These are phyloP conservation scores for Nothophaeocryptopus gaeumannii DNA, from an alignment of 2,329 filamentous ascomycete species.

Conservation along the genomic window DNA sequence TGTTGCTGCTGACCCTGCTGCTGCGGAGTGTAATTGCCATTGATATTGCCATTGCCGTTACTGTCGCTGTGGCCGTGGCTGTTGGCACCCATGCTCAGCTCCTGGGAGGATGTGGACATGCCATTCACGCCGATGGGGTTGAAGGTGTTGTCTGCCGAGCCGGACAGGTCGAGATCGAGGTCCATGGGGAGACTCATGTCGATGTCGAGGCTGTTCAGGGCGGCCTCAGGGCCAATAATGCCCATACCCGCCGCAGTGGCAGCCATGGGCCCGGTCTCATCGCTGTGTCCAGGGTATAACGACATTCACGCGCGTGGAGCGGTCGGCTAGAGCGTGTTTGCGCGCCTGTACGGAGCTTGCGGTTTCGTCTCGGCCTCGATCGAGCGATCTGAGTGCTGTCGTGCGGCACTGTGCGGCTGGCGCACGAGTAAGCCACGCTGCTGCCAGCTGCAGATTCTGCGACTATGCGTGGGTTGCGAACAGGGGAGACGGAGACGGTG, in stretches of 20 bases:
- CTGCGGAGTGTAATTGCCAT: conserved; percentile 12
- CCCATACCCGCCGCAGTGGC: conserved; percentile 20
- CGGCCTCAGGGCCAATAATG: conserved; percentile 23
- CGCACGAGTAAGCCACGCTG: conserved; percentile 15
- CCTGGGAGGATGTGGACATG: conserved; percentile 23
- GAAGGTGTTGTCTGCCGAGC: conserved; percentile 25
- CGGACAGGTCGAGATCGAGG: conserved; percentile 38
- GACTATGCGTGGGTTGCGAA: background rate
- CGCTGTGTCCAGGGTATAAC: conserved; percentile 21
- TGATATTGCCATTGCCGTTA: conserved; percentile 26
- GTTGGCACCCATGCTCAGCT: conserved; percentile 17
- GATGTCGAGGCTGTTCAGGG: conserved; percentile 44
- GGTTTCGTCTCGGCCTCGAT: conserved; percentile 19
- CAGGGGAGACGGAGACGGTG: conserved; percentile 11
- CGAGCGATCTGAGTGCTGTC: conserved; percentile 16
- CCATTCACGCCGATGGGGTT: conserved; percentile 25
- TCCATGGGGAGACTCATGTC: conserved; percentile 48
- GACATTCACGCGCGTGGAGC: conserved; percentile 18
- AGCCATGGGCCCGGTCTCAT: conserved; percentile 14
- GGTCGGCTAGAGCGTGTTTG: conserved; percentile 12
- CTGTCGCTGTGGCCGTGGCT: background rate
- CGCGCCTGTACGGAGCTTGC: background rate
- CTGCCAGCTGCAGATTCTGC: background rate
- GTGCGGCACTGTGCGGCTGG: conserved; percentile 12
- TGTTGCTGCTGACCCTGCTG: conserved; percentile 25